Evolutionary conservation across 805 yeast genomes (phyloP), one percentile per base, ranked within the genome.

Genomic region (Lachancea mirantina): DNA sequence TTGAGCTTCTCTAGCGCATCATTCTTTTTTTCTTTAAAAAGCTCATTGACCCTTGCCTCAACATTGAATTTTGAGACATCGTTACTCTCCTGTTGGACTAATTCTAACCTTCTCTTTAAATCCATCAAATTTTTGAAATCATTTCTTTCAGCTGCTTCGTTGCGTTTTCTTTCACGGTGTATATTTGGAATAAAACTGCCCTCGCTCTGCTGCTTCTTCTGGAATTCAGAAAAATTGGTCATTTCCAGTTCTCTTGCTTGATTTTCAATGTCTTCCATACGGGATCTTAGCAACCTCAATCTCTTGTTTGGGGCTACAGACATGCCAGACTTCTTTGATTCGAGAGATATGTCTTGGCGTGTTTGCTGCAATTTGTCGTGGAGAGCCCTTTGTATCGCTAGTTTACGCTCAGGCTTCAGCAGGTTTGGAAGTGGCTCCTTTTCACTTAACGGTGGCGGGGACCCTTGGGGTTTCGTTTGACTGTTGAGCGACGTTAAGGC

Each of bases 191-290:
- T 23, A n/a, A n/a, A 8, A 23, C 6, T 14, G 10, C 14, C 26
- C 7, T 20, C 32, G 14, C 10, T 19, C 24, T 23, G 24, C 15
- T 8, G 24, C 14, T 37, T 38, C 32, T 52, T 42, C 40, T 59
- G 43, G 35, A 41, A 42, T 19, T 76, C 83, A 17, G 72, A 78
- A 47, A 84, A 87, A 43, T 85, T 92, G 14, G 83, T 80, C 72
- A 76, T 78, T 53, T 89, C 96, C 38, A 89, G 66, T 48, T 81
- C 83, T 39, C 94, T 64, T 0, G 96, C 96, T 62, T 84, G 83
- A 29, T 73, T 71, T 51, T 84, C 95, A 33, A 88, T 67, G 41
- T 74, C 78, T 38, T 83, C 94, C 95, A 85, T 85, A 51, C 79
- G 72, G 46, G 79, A 84, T 35, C 95, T 67, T 46, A 88, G 65